These are phyloP conservation scores for Leptosphaerulina australis DNA, from an alignment of 2,329 filamentous ascomycete species.

Conservation along the genomic window DNA sequence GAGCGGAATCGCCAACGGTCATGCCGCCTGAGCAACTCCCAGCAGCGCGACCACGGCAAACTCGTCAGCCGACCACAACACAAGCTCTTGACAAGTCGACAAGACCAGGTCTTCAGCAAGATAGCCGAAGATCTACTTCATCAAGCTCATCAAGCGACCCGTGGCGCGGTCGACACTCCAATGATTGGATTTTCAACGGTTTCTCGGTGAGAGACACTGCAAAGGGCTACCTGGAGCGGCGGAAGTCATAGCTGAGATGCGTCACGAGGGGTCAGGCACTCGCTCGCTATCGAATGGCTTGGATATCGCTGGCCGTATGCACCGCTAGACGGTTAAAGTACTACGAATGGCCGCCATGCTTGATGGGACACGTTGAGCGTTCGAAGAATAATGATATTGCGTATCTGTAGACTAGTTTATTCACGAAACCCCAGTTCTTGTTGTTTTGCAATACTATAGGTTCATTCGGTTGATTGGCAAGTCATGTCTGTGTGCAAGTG, in stretches of 20 bases:
- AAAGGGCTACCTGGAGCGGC: slow-evolving; percentile 37
- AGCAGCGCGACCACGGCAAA: slow-evolving; percentile 17
- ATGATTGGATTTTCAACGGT: slow-evolving; percentile 48
- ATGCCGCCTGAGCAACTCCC: slow-evolving; percentile 37
- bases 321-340: slow-evolving; percentile 2
- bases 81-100: slow-evolving; percentile 24
- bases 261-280: slow-evolving; percentile 1
- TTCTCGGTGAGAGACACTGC: slow-evolving; percentile 47
- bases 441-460: background rate
- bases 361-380: too few species aligned
- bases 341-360: background rate
- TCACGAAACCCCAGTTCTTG: background rate
- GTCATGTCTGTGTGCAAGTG: too few species aligned
- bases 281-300: background rate
- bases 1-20: slow-evolving; percentile 41
- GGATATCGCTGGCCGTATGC: slow-evolving; percentile 2
- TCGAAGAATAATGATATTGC: too few species aligned
- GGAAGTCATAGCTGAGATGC: slow-evolving; percentile 23
- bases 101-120: slow-evolving; percentile 33
- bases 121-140: slow-evolving; percentile 35
- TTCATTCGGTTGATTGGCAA: background rate
- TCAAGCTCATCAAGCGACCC: slow-evolving; percentile 39
- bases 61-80: slow-evolving; percentile 18
- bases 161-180: slow-evolving; percentile 48
- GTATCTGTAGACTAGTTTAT: slow-evolving; percentile 1